Evolutionary conservation across 345 rosid genomes (phyloP).

Genomic region (Balakata baccata): DNA sequence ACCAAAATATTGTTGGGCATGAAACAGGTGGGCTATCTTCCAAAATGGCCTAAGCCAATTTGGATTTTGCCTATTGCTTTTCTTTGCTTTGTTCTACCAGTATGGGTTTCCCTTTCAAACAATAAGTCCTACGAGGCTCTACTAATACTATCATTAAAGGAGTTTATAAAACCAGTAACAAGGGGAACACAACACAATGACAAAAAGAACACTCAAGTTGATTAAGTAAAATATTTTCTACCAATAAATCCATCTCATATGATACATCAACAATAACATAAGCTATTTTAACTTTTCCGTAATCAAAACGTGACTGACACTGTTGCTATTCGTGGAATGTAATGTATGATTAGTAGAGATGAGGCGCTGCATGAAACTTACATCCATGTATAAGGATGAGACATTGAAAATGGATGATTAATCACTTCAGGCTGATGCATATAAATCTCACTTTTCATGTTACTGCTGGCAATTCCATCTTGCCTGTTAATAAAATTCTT

Average conservation of each 20-base stretch:
- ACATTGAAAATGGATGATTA: conserved; percentile 8
- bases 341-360: not conserved
- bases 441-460: conserved; percentile 13
- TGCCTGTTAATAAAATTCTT: conserved; percentile 18
- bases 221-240: not conserved
- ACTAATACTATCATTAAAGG: not conserved
- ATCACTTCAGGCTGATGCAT: conserved; percentile 18
- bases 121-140: too few relatives aligned
- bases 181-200: too few relatives aligned
- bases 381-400: not conserved
- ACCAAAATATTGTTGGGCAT: too few relatives aligned
- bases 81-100: too few relatives aligned
- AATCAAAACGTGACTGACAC: not conserved
- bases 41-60: too few relatives aligned
- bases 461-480: conserved; percentile 1
- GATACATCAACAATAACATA: not conserved
- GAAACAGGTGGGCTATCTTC: too few relatives aligned
- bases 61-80: too few relatives aligned
- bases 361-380: conserved; percentile 4
- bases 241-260: not conserved
- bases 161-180: not conserved
- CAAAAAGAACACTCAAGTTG: not conserved
- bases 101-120: too few relatives aligned
- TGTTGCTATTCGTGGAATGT: not conserved
- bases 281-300: not conserved